Conservation (phyloP, 2,329 filamentous ascomycete species). For the Calycina herbarum region DNA sequence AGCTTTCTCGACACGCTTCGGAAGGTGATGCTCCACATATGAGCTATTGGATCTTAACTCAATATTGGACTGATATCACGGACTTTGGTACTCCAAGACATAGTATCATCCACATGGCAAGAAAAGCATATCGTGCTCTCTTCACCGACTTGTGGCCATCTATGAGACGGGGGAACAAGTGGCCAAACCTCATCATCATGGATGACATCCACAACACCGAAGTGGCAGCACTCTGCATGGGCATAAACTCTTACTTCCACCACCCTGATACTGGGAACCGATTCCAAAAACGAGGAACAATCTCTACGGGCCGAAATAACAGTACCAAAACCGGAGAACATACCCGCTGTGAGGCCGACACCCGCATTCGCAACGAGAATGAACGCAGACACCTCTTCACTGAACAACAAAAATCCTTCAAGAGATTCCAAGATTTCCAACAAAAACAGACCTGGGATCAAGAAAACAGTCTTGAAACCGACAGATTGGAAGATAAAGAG, state of each 20-base stretch:
- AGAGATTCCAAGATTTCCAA: background rate
- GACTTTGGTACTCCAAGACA: slow-evolving; percentile 10
- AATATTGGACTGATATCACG: slow-evolving; percentile 7
- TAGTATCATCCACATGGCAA: slow-evolving; percentile 20
- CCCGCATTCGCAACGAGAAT: background rate
- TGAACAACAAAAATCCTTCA: background rate
- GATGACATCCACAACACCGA: slow-evolving; percentile 22
- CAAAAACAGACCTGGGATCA: background rate
- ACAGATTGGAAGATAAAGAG: too few relatives aligned
- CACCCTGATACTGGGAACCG: background rate
- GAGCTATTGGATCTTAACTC: slow-evolving; percentile 22
- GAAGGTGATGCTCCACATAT: slow-evolving; percentile 12
- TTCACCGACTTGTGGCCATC: background rate
- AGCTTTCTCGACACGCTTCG: slow-evolving; percentile 11
- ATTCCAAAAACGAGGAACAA: background rate
- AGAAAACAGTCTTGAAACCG: background rate
- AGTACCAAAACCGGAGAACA: background rate
- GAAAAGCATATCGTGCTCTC: slow-evolving; percentile 16
- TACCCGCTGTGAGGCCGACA: background rate
- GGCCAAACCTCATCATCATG: slow-evolving; percentile 10
- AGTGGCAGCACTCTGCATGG: slow-evolving; percentile 21
- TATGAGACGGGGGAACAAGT: background rate
- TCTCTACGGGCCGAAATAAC: background rate
- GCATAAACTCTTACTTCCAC: slow-evolving; percentile 15
- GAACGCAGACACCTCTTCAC: background rate